Evolutionary conservation across 768 basidiomycete species (phyloP), one percentile per base, ranked within the genome.

Genomic region (Boletus rubropictus): DNA sequence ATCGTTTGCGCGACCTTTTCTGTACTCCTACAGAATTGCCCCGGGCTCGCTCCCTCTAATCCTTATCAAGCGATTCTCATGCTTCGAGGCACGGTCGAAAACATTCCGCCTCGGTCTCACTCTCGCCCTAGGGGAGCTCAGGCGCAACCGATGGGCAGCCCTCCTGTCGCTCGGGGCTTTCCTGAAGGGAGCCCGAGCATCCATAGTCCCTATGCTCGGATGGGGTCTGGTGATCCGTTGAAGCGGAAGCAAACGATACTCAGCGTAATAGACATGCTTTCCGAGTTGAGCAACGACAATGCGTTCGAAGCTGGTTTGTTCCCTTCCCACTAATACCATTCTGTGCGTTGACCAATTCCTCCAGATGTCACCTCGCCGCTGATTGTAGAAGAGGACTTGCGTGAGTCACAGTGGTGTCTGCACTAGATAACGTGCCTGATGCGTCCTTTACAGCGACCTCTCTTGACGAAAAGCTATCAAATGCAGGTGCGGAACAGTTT

Each of bases 381-480:
- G 6, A 57, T 60, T 35, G 54, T 59, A 45, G 75, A 77, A 34
- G 76, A 77, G 39, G 75, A 75, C 48, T 68, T 72, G 48, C 74
- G 76, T 46, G 47, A 55, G 52, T 48, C 21, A 20, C 33, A 22
- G 12, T 41, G 7, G 25, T 29, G 21, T 54, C 32, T 38, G n/a
- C n/a, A 18, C 27, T 14, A 37, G 22, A 17, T 27, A 45, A 38
- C 42, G 20, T 59, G 24, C 3, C 37, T 52, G 40, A 60, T 11
- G 25, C 17, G n/a, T 33, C 44, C 43, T 36, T 50, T 44, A 10
- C 22, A 66, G 62, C 53, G 65, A 78, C 72, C 14, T 72, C 69
- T 32, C 69, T 72, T 35, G 76, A 79, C 42, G 79, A 80, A 48
- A 73, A 74, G 49, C 54, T 76, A 20, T 75, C 75, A 50, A 69